These are phyloP conservation scores for Ambrosiella cleistominuta DNA, from an alignment of 2,329 filamentous ascomycete species.

Conservation along the genomic window DNA sequence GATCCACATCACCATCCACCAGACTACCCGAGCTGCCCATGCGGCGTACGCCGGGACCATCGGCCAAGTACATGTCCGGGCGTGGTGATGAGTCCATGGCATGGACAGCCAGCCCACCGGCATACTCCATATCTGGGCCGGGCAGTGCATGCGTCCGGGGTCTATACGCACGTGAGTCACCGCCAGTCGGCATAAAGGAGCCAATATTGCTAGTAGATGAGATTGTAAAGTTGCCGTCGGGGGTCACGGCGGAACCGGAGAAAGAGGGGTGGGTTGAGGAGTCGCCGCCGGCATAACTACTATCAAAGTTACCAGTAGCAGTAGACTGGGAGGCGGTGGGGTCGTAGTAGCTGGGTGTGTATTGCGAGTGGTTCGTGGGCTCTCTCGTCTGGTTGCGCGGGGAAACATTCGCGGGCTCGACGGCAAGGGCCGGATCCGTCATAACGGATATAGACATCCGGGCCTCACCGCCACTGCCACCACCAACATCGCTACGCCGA, in stretches of 20 bases:
- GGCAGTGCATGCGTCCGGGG: constrained; percentile 79
- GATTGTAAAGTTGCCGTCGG: constrained; percentile 56
- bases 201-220: constrained; percentile 55
- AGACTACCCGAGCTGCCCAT: constrained; percentile 7
- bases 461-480: constrained; percentile 33
- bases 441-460: constrained; percentile 29
- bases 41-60: neutral
- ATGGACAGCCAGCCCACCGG: constrained; percentile 13
- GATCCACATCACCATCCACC: neutral
- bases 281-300: neutral
- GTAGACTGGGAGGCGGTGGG: neutral
- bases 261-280: constrained; percentile 23
- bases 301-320: neutral
- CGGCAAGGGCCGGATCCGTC: constrained; percentile 19
- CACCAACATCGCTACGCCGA: too few relatives aligned
- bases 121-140: constrained; percentile 46
- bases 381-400: neutral
- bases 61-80: neutral
- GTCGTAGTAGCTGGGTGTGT: constrained; percentile 7
- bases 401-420: constrained; percentile 13
- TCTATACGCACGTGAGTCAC: constrained; percentile 42
- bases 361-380: neutral
- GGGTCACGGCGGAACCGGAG: constrained; percentile 46
- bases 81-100: neutral
- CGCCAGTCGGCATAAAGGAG: constrained; percentile 33